Base-by-base conservation (phyloP, 768 basidiomycete species). In the Trametes cinnabarina region DNA sequence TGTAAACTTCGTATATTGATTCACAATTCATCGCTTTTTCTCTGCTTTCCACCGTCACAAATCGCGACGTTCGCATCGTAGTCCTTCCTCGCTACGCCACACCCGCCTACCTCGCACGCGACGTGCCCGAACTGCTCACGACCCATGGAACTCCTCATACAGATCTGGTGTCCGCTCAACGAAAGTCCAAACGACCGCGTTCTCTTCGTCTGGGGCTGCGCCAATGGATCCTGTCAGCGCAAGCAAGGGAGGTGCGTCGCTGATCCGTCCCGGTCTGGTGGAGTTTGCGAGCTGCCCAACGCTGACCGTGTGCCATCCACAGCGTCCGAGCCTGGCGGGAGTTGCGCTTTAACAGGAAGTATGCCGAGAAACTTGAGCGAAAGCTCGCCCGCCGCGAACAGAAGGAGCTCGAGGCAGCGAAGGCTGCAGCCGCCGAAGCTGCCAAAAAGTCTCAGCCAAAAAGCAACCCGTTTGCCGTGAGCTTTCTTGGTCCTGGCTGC, bases 101-200 rank as follows among this genome's bases (percentile, higher is more conserved):
- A 85, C 69, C 88, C 87, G 14, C 88, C 87, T 10, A 67, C 83
- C 22, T 72, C 85, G 62, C 85, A 84, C 23, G 87, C 86, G 6
- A 74, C 78, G 49, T 95, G 93, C 81, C 83, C 81, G 69, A 73
- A 79, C 49, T 96, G 93, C 74, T 76, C 78, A 10, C 72, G 76
- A 19, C 82, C 87, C 0, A 93, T 88, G 90, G 86, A 91, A 62
- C 79, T 96, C 20, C 79, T 94, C 35, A 79, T 90, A 11, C 92
- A 95, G 67, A 79, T 96, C 66, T 94, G 91, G 90, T 94, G 90
- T 70, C 94, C 94, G 0, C 84, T 94, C 64, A 88, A 94, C 67
- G 77, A 86, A 35, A 94, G 90, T 64, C 82, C 87, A 5, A 85
- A 87, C 80, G 93, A 96, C 67, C 82, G 94, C 51, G 88, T 86